phyloP scores from a whole-genome alignment of 1,139 yeast genomes.

The Yamadazyma buinensis region DNA sequence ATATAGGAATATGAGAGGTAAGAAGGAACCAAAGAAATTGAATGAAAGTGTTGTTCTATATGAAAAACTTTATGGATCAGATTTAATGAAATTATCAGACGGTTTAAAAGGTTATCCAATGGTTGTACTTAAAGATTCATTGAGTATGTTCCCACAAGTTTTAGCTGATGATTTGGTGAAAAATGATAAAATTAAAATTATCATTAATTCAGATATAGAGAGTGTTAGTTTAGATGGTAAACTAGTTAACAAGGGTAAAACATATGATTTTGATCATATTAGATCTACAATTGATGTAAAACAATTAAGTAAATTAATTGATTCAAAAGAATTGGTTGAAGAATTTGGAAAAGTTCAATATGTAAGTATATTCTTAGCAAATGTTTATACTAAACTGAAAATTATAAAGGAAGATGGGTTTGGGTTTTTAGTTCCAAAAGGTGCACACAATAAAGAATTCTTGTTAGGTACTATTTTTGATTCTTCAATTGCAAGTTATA shows the following conservation, averaged over 20 bases:
- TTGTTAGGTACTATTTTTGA: constrained; percentile 88
- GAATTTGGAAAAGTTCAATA: constrained; percentile 34
- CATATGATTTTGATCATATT: constrained; percentile 44
- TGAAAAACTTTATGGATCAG: constrained; percentile 29
- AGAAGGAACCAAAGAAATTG: constrained; percentile 9
- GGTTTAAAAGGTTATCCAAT: constrained; percentile 48
- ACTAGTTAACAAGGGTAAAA: constrained; percentile 9
- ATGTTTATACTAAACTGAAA: constrained; percentile 39
- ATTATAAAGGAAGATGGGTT: constrained; percentile 63
- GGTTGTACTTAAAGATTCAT: constrained; percentile 50
- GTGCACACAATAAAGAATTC: constrained; percentile 52
- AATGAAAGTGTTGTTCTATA: constrained; percentile 24
- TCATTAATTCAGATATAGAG: constrained; percentile 19
- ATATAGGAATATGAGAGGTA: constrained; percentile 8
- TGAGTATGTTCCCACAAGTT: constrained; percentile 48
- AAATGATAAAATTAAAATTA: constrained; percentile 40
- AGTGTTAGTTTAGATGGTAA: constrained; percentile 18
- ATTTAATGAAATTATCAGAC: constrained; percentile 30
- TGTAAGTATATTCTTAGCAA: constrained; percentile 57
- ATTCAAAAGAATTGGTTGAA: constrained; percentile 8
- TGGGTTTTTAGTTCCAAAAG: constrained; percentile 79
- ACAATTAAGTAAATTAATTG: constrained; percentile 20
- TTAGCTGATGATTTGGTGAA: constrained; percentile 32
- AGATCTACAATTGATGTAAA: constrained; percentile 53
- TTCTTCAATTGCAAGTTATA: constrained; percentile 50